Evolutionary conservation across 768 basidiomycete genomes (phyloP), one percentile per base, ranked within the genome.

Genomic region (Podaxis sp.): DNA sequence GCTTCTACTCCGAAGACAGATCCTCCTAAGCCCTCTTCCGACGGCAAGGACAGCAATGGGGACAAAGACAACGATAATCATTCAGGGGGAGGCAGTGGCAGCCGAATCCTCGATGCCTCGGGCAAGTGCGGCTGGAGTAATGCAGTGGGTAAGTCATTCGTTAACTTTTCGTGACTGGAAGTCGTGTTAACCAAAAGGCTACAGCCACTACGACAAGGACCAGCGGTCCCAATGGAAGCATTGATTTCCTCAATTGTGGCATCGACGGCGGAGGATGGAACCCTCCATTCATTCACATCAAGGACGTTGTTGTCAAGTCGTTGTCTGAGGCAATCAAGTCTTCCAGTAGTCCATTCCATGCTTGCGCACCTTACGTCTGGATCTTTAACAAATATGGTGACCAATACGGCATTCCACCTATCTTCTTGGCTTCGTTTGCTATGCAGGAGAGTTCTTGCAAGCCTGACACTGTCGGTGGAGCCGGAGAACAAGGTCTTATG

Each of bases 401-500:
- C n/a, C 66, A 82, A 68, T 76, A 74, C 66, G 78, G 68, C 17
- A 64, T 95, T 33, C 90, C 89, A 26, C 72, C 92, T 7, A 92
- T 95, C 71, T 76, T 96, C 66, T 73, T 96, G 40, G 94, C 93
- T 2, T 82, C 93, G 0, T 89, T 96, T 67, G 93, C 93, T 36
- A 89, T 96, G 88, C 93, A 96, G 72, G 95, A 96, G 72, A 81
- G 78, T 60, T 73, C 74, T 42, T 96, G 94, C 80, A 87, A 89
- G 66, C 82, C 87, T 2, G 63, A 75, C 15, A 83, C 82, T 5
- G 79, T 86, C 51, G 93, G 93, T 57, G 88, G 87, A 15, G 90
- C 79, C 22, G 90, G 92, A 49, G 93, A 95, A 73, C 88, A 92
- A 69, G 93, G 92, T 36, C 75, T 95, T 57, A 95, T 95, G 93